Evolutionary conservation across 2,329 filamentous ascomycete species (phyloP).

Genomic region (Penicillium sp.): DNA sequence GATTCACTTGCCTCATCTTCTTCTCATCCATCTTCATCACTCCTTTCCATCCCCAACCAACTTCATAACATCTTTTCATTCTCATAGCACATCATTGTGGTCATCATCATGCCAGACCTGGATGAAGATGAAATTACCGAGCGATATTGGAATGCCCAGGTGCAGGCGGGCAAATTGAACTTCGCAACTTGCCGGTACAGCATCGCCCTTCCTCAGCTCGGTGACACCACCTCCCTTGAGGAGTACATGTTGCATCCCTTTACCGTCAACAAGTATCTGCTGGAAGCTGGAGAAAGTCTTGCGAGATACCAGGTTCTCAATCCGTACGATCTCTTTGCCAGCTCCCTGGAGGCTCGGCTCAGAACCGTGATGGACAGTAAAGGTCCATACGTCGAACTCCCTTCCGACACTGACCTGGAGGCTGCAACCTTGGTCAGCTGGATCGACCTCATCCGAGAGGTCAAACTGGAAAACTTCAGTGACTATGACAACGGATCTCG

Average conservation of each 20-base stretch:
- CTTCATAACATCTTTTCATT: background rate
- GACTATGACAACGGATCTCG: background rate
- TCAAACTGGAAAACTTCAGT: background rate
- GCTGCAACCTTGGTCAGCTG: background rate
- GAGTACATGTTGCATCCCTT: background rate
- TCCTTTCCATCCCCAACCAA: background rate
- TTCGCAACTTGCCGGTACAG: background rate
- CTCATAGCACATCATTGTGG: background rate
- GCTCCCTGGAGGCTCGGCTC: background rate
- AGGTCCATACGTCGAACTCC: background rate
- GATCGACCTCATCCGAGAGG: background rate
- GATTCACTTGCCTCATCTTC: background rate
- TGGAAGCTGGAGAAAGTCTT: background rate
- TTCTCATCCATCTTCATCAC: background rate
- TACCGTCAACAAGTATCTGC: background rate
- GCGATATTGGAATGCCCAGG: background rate
- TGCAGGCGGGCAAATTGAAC: background rate
- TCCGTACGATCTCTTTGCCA: background rate
- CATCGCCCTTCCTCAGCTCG: background rate
- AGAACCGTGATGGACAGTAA: background rate
- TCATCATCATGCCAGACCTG: background rate
- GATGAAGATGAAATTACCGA: background rate
- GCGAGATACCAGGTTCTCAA: background rate
- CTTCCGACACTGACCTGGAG: background rate
- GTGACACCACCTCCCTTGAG: background rate